These are phyloP conservation scores for Oenanthe javanica DNA, from an alignment of 140 eudicot genomes.

Conservation along the genomic window DNA sequence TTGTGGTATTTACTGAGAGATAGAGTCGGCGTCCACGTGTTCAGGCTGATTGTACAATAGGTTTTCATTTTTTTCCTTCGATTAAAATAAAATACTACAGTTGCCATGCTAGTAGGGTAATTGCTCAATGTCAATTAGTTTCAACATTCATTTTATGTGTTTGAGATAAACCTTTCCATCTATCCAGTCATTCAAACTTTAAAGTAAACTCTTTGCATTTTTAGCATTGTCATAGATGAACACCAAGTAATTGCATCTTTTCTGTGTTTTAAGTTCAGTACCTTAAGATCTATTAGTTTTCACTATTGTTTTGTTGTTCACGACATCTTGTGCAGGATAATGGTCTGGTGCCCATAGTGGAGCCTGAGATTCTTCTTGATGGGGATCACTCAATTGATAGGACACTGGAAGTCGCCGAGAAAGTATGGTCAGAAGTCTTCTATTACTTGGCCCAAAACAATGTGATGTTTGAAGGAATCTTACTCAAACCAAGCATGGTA, in stretches of 20 bases:
- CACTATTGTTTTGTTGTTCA: neutral
- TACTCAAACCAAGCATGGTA: conserved; percentile 96
- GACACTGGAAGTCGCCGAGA: conserved; percentile 87
- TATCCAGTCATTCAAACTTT: neutral
- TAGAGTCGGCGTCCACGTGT: neutral
- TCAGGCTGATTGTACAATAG: neutral
- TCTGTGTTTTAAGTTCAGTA: too few relatives aligned
- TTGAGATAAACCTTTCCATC: too few relatives aligned
- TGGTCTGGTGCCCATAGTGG: conserved; percentile 93
- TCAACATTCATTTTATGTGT: too few relatives aligned
- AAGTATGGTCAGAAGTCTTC: conserved; percentile 93
- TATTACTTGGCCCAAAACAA: conserved; percentile 85
- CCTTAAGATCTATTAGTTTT: neutral
- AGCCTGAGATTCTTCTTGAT: conserved; percentile 96
- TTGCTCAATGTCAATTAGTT: neutral
- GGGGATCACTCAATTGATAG: conserved; percentile 90
- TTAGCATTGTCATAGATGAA: neutral
- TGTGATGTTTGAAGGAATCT: conserved; percentile 76
- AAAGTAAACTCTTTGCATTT: neutral
- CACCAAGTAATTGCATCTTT: neutral
- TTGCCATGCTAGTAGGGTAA: neutral
- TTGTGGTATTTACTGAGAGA: neutral
- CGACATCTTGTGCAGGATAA: conserved; percentile 48
- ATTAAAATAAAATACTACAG: neutral
- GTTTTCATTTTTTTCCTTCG: neutral